Evolutionary conservation across 1,284 basidiomycete genomes (phyloP), one percentile per base, ranked within the genome.

Genomic region (Heterobasidion annosum): DNA sequence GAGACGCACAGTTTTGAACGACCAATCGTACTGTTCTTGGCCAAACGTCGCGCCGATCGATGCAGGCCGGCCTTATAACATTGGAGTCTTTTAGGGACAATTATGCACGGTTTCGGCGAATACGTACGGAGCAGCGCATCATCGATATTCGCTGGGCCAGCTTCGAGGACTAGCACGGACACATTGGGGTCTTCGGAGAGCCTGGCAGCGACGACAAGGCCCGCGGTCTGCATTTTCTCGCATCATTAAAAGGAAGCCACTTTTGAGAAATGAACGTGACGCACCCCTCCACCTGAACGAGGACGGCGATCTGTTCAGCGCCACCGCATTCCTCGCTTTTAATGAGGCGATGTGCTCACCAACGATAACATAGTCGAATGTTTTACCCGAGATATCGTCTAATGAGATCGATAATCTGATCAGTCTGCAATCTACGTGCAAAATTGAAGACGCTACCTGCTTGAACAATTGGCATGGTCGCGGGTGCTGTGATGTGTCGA

Each of bases 171-270:
- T 3, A 67, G 61, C 13, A 70, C 63, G 12, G 70, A 68, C 15
- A 63, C 61, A n/a, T 60, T 56, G 1, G 70, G 54, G 57, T 79
- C 71, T 50, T 77, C 75, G 0, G 73, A 66, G 32, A 82, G 63
- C 6, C 78, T 68, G 33, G 66, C 63, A 3, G 78, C 79, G 1
- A 81, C 65, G 0, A 73, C 72, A 12, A 76, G 65, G 9, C 78
- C 79, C 0, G 73, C 71, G 4, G 78, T 68, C 61, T 62, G 19
- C 25, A 25, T 25, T 25, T 25, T 4, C 4, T 25, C 25, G 25
- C 25, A 25, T 25, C 25, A 43, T 35, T 35, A 3, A 16, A 18
- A n/a, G 16, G 42, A 43, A 2, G 8, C 42, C 6, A 19, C 18
- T 25, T 25, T 3, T n/a, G 16, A 32, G 13, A 34, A 13, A 13